These are phyloP conservation scores for Whalleya microplaca DNA, from an alignment of 2,329 filamentous ascomycete species.

Conservation along the genomic window DNA sequence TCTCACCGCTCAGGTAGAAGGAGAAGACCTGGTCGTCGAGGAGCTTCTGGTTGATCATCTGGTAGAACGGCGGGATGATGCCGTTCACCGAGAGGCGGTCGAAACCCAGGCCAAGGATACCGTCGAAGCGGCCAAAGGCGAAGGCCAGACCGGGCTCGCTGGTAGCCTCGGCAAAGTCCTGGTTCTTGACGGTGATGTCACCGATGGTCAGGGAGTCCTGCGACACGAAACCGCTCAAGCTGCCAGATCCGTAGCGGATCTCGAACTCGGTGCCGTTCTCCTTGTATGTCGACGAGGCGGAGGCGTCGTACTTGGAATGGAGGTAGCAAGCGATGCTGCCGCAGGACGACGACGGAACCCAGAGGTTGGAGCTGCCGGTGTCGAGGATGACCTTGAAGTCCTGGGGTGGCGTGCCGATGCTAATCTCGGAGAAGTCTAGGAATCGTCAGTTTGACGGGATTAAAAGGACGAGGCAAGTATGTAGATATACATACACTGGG, in stretches of 20 bases:
- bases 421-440: slow-evolving; percentile 94
- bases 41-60: slow-evolving; percentile 86
- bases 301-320: slow-evolving; percentile 95
- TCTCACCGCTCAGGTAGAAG: slow-evolving; percentile 87
- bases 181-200: slow-evolving; percentile 83
- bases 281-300: slow-evolving; percentile 86
- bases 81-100: slow-evolving; percentile 97
- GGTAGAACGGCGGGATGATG: slow-evolving; percentile 95
- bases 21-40: slow-evolving; percentile 93
- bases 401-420: slow-evolving; percentile 89
- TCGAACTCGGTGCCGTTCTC: slow-evolving; percentile 90
- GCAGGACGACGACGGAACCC: slow-evolving; percentile 91
- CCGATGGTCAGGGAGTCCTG: slow-evolving; percentile 86
- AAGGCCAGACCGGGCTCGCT: slow-evolving; percentile 95
- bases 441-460: slow-evolving; percentile 5
- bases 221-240: slow-evolving; percentile 91
- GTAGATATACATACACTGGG: slow-evolving; percentile 76
- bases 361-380: slow-evolving; percentile 98
- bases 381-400: slow-evolving; percentile 98
- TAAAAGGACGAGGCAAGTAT: background rate
- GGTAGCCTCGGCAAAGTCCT: slow-evolving; percentile 96
- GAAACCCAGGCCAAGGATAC: slow-evolving; percentile 92
- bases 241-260: slow-evolving; percentile 94
- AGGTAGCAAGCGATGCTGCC: slow-evolving; percentile 97
- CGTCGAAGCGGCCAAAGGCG: slow-evolving; percentile 96